phyloP scores from a whole-genome alignment of 1,139 yeast species.

The Saccharomyces hybrid region DNA sequence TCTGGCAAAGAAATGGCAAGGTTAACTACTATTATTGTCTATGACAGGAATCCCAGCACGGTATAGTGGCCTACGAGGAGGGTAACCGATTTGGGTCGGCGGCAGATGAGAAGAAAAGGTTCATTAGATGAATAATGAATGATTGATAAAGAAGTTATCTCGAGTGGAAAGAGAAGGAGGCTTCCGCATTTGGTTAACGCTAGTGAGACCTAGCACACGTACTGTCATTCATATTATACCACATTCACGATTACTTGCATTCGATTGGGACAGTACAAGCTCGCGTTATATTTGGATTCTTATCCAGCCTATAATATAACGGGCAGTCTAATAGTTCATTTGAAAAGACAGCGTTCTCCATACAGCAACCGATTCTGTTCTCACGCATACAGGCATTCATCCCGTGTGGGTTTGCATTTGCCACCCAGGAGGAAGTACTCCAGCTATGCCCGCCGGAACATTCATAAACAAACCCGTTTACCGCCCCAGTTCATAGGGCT shows the following conservation, averaged over 20 bases:
- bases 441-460: background rate
- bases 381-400: background rate
- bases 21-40: background rate
- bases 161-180: background rate
- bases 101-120: background rate
- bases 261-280: background rate
- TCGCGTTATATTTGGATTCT: background rate
- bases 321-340: background rate
- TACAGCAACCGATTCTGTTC: background rate
- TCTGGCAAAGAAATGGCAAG: background rate
- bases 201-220: background rate
- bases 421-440: background rate
- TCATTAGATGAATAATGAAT: background rate
- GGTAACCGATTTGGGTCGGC: background rate
- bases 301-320: background rate
- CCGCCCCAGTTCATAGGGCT: conserved; percentile 5
- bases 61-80: background rate
- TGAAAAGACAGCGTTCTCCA: background rate
- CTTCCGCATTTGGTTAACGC: background rate
- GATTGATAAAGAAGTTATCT: background rate
- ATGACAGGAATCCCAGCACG: background rate
- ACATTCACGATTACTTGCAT: background rate
- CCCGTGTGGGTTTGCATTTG: background rate
- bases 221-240: background rate
- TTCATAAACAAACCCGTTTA: background rate